A percentile compares a stretch with the other conserved stretches of the same genome.
These are phyloP conservation scores for Starmerella vitae DNA, from an alignment of 805 yeast species.

Conservation along the genomic window DNA sequence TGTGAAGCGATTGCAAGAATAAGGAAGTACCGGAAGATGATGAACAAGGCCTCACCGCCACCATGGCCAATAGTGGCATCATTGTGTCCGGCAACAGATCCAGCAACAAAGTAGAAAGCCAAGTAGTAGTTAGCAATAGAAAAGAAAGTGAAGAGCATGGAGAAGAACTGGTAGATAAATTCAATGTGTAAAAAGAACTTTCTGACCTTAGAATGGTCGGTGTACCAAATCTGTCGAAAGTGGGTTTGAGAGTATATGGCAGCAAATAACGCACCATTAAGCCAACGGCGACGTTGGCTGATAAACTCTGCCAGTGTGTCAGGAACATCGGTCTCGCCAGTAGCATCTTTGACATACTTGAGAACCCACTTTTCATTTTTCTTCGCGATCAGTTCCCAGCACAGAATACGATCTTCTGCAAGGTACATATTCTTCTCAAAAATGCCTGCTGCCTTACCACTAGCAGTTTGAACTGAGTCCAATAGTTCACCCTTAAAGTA, in stretches of 20 bases:
- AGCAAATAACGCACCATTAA: conserved; percentile 95
- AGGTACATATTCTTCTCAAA: conserved; percentile 94
- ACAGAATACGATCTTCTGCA: conserved; percentile 91
- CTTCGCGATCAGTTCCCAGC: conserved; percentile 93
- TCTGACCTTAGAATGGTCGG: conserved; percentile 70
- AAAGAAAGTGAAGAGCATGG: conserved; percentile 77
- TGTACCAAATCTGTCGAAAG: conserved; percentile 75
- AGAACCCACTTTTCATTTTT: conserved; percentile 72
- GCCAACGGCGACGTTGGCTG: conserved; percentile 95
- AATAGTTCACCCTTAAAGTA: conserved; percentile 80
- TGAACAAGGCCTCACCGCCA: conserved; percentile 76
- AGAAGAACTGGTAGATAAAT: conserved; percentile 73
- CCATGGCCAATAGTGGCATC: conserved; percentile 33
- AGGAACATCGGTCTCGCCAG: conserved; percentile 95
- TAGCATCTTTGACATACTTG: conserved; percentile 82
- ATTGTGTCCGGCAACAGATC: conserved; percentile 47
- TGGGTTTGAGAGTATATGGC: conserved; percentile 80
- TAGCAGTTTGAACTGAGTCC: conserved; percentile 44
- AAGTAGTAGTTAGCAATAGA: conserved; percentile 83
- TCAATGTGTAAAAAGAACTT: conserved; percentile 75
- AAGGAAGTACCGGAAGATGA: conserved; percentile 73
- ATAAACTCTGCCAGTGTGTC: conserved; percentile 89
- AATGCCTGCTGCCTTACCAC: conserved; percentile 42
- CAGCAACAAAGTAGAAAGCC: conserved; percentile 86
- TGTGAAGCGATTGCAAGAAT: conserved; percentile 74